Percentiles rank a stretch among this genome's conserved stretches.
These are phyloP conservation scores for Calonectria honghensis DNA, from an alignment of 2,329 filamentous ascomycete genomes.

Conservation along the genomic window DNA sequence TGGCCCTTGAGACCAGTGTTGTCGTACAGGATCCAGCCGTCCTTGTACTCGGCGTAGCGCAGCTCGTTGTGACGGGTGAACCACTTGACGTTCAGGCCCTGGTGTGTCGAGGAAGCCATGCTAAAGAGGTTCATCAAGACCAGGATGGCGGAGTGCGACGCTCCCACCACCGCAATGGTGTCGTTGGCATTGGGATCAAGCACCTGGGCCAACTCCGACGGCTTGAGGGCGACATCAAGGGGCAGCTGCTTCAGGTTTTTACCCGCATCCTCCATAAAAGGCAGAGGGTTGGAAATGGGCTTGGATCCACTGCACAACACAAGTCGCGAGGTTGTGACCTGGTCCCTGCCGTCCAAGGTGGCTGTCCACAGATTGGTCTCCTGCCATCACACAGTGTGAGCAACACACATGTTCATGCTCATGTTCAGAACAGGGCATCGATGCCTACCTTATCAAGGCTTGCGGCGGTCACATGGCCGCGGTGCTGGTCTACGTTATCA, in stretches of 20 bases:
- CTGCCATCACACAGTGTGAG: constrained; percentile 32
- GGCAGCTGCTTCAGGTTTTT: constrained; percentile 58
- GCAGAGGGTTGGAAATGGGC: constrained; percentile 66
- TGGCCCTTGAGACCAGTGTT: constrained; percentile 80
- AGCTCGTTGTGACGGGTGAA: constrained; percentile 74
- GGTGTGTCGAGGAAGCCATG: constrained; percentile 70
- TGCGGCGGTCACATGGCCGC: constrained; percentile 62
- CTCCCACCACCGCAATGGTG: constrained; percentile 76
- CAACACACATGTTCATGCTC: neutral
- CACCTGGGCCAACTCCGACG: constrained; percentile 65
- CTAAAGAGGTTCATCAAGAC: constrained; percentile 77
- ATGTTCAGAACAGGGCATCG: neutral
- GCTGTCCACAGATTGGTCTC: constrained; percentile 49
- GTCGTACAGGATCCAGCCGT: constrained; percentile 78
- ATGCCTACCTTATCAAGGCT: constrained; percentile 48
- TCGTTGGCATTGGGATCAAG: constrained; percentile 50
- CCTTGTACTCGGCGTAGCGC: constrained; percentile 77
- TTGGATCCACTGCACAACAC: constrained; percentile 76
- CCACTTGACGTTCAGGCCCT: constrained; percentile 75
- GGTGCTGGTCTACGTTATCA: constrained; percentile 62
- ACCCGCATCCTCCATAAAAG: constrained; percentile 57
- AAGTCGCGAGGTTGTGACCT: constrained; percentile 63
- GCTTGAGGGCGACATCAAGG: constrained; percentile 74
- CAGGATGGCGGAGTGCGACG: constrained; percentile 78
- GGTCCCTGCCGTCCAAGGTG: constrained; percentile 54